A percentile compares a stretch with the other conserved stretches of the same genome.
phyloP scores from a whole-genome alignment of 441 rosid species.

The Oxalis stricta region DNA sequence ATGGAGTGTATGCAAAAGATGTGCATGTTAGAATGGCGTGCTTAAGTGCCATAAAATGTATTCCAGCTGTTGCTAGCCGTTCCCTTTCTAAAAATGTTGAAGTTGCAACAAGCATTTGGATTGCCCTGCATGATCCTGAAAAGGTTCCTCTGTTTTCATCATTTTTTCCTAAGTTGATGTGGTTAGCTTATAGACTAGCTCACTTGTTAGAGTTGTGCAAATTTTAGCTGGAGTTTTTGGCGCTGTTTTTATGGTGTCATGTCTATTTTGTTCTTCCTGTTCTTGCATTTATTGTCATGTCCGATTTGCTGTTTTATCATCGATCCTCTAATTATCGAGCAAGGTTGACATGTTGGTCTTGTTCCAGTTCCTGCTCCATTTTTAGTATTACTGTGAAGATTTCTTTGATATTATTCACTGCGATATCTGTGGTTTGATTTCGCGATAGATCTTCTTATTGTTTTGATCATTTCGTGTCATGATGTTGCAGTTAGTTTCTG shows the following conservation, averaged over 20 bases:
- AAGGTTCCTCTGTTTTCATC: conserved; percentile 39
- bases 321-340: too few relatives aligned
- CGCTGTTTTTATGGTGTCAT: too few relatives aligned
- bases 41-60: conserved; percentile 86
- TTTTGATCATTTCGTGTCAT: not conserved
- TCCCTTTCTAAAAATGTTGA: conserved; percentile 68
- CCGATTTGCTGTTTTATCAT: too few relatives aligned
- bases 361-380: too few relatives aligned
- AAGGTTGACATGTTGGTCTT: too few relatives aligned
- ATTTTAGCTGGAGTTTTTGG: too few relatives aligned
- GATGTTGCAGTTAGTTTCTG: conserved; percentile 67
- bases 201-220: not conserved
- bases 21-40: conserved; percentile 98
- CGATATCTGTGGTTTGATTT: conserved; percentile 3
- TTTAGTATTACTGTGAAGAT: not conserved
- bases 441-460: not conserved
- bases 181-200: not conserved
- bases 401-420: not conserved
- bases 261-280: not conserved
- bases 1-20: conserved; percentile 87
- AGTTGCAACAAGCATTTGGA: conserved; percentile 89
- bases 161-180: not conserved
- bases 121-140: conserved; percentile 92
- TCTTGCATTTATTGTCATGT: too few relatives aligned
- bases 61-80: conserved; percentile 72